These are phyloP conservation scores for Sclerotinia glacialis DNA, from an alignment of 2,329 filamentous ascomycete species.

Conservation along the genomic window DNA sequence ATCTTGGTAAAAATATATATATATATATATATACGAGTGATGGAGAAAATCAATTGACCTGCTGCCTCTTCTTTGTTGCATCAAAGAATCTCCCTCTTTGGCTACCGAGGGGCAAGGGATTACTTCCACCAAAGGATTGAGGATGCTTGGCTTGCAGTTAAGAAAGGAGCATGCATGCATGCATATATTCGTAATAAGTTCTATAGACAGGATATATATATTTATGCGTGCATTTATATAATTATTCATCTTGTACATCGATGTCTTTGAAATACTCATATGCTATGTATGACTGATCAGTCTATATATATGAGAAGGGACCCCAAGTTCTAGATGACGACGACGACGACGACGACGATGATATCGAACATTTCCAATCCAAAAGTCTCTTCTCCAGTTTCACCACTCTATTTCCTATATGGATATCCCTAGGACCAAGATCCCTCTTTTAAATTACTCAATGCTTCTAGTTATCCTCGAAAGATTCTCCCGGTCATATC, in stretches of 20 bases:
- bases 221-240: neutral
- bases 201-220: neutral
- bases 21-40: too few species aligned
- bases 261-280: neutral
- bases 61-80: conserved; percentile 8
- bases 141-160: conserved; percentile 4
- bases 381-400: neutral
- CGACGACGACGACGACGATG: too few species aligned
- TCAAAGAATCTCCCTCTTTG: conserved; percentile 1
- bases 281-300: neutral
- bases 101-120: neutral
- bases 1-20: too few species aligned
- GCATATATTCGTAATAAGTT: neutral
- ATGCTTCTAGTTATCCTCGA: neutral
- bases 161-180: conserved; percentile 1
- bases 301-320: neutral
- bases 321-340: neutral
- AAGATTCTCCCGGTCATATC: neutral
- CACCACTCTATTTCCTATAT: too few species aligned
- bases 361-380: too few species aligned
- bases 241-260: neutral
- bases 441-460: neutral
- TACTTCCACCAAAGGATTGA: neutral
- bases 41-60: too few species aligned
- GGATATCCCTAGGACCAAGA: neutral